Base-by-base conservation (phyloP, 2,329 filamentous ascomycete genomes). In the Neodidymelliopsis sp. region DNA sequence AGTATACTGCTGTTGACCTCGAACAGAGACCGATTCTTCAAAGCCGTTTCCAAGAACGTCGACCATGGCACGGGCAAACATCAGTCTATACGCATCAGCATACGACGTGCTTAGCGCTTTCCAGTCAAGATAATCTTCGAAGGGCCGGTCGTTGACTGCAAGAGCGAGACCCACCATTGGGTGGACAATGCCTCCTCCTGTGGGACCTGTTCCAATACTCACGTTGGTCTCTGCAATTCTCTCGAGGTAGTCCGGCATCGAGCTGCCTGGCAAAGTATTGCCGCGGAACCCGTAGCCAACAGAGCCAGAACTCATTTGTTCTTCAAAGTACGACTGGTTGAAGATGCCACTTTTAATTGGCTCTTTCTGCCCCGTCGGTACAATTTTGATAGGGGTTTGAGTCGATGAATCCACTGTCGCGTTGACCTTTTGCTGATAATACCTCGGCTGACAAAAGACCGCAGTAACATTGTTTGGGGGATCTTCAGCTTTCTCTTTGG, bases 351-450 rank as follows among this genome's bases (percentile, higher is more conserved):
- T 19, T 1, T 64, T 41, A 0, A 77, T 34, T 2, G 56, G 33
- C 2, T 28, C 3, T 40, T 67, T 72, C 2, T 60, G 51, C 0
- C 60, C 65, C 1, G 60, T 24, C 0, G 65, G 62, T 4, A 57
- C 45, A 4, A 62, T 52, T 0, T 34, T 37, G 0, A 43, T 4
- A 0, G 60, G 60, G 1, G 2, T n/a, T 16, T 23, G 43, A 0
- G 48, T 58, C 0, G 8, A 0, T 1, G 23, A 23, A 9, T 66
- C 56, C 1, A 84, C 67, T 0, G 71, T 77, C 0, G 78, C 76
- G 0, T 65, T 59, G 0, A 81, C 78, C 0, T 66, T 10, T 28
- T 82, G 78, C n/a, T 72, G 67, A 37, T 73, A 77, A 45, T 84
- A 85, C 0, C 24, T 55, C 0, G 65, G 56, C 7, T 28, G 11